Conservation (phyloP, 179 eudicot species). For the Beta macrorhiza region DNA sequence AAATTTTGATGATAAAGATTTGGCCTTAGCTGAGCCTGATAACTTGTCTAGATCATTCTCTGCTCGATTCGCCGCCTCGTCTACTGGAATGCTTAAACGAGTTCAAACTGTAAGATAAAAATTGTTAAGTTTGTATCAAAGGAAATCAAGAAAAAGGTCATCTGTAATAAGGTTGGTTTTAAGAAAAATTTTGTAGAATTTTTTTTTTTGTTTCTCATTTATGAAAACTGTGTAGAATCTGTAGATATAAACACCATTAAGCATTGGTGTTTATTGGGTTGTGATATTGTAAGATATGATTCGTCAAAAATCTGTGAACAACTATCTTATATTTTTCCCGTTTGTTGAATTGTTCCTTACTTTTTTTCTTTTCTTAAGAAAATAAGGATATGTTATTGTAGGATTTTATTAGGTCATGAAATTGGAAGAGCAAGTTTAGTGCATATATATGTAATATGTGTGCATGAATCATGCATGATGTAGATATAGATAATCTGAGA, state of each 20-base stretch:
- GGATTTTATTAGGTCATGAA: too few species aligned
- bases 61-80: constrained; percentile 29
- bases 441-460: too few species aligned
- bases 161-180: constrained; percentile 8
- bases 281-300: not conserved
- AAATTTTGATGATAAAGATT: constrained; percentile 36
- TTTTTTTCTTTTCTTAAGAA: too few species aligned
- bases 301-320: not conserved
- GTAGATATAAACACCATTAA: not conserved
- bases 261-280: not conserved
- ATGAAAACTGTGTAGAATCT: not conserved
- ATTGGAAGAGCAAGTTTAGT: too few species aligned
- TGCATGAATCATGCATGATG: too few species aligned
- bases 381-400: too few species aligned
- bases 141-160: not conserved
- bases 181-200: not conserved
- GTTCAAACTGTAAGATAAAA: constrained; percentile 25
- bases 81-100: constrained; percentile 20
- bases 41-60: constrained; percentile 33
- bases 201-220: not conserved
- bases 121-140: too few species aligned
- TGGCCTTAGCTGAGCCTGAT: constrained; percentile 27
- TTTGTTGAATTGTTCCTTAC: not conserved
- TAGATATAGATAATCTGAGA: too few species aligned
- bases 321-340: not conserved